phyloP scores from a whole-genome alignment of 2,329 filamentous ascomycete species.

The Paracoccidioides brasiliensis region DNA sequence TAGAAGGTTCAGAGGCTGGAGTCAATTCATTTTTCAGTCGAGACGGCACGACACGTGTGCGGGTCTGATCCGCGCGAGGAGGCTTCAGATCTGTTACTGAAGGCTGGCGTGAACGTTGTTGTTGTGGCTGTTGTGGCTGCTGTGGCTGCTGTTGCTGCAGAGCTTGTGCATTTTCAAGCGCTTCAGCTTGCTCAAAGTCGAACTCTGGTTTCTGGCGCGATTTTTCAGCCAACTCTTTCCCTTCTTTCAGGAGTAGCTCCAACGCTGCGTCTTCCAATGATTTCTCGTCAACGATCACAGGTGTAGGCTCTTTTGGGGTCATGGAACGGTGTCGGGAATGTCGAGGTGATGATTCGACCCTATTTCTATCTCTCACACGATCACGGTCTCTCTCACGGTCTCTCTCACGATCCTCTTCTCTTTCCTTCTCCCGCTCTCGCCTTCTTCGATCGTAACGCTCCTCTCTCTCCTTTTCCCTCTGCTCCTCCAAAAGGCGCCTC shows the following conservation, averaged over 20 bases:
- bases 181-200: constrained; percentile 37
- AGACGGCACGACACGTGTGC: background rate
- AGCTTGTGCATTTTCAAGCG: constrained; percentile 27
- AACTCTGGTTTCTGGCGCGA: constrained; percentile 38
- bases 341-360: background rate
- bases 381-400: constrained; percentile 22
- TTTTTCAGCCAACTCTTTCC: constrained; percentile 42
- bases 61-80: constrained; percentile 2
- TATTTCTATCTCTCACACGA: constrained; percentile 21
- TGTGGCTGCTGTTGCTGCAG: constrained; percentile 11
- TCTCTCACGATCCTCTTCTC: constrained; percentile 19
- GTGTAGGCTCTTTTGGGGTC: constrained; percentile 23
- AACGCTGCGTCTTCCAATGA: constrained; percentile 43
- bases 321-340: constrained; percentile 2
- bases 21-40: background rate
- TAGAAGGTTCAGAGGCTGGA: background rate
- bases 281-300: constrained; percentile 37
- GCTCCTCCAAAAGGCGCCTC: constrained; percentile 40
- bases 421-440: constrained; percentile 25
- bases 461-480: constrained; percentile 39
- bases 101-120: background rate
- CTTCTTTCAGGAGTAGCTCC: constrained; percentile 41
- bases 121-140: background rate
- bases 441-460: constrained; percentile 33
- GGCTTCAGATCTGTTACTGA: constrained; percentile 1